Percentiles rank a stretch among this genome's conserved stretches.
These are phyloP conservation scores for Diplodia sapinea DNA, from an alignment of 2,329 filamentous ascomycete genomes.

Conservation along the genomic window DNA sequence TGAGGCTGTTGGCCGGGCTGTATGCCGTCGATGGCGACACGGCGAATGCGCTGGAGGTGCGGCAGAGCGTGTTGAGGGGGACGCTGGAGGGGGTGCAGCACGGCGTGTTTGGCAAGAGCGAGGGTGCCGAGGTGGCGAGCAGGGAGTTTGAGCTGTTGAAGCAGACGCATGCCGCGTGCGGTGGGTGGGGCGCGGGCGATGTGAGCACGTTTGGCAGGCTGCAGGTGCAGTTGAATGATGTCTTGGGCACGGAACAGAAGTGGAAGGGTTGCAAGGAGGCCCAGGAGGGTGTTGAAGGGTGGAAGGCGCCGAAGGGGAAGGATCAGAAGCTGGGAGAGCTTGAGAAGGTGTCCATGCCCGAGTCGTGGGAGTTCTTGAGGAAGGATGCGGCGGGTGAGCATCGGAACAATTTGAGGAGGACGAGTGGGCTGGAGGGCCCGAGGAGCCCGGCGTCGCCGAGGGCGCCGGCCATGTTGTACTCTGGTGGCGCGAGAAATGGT, in stretches of 20 bases:
- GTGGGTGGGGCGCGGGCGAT: slow-evolving; percentile 52
- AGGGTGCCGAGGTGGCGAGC: slow-evolving; percentile 40
- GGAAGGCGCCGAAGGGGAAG: slow-evolving; percentile 3
- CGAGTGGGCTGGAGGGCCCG: neutral
- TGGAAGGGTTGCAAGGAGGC: slow-evolving; percentile 35
- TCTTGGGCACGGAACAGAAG: slow-evolving; percentile 44
- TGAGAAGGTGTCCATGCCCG: neutral
- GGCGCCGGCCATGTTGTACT: neutral
- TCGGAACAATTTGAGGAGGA: slow-evolving; percentile 6
- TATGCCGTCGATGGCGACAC: slow-evolving; percentile 53
- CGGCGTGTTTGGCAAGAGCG: slow-evolving; percentile 34
- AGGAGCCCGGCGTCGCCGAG: neutral
- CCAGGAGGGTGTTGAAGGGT: neutral
- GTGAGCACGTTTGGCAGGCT: slow-evolving; percentile 56
- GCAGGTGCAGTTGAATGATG: slow-evolving; percentile 52
- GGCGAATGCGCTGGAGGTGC: slow-evolving; percentile 39
- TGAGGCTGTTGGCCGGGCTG: slow-evolving; percentile 56
- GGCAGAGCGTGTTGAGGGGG: slow-evolving; percentile 43
- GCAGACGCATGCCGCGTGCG: slow-evolving; percentile 46
- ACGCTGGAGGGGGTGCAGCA: slow-evolving; percentile 38
- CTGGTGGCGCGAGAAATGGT: neutral
- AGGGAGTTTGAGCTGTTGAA: slow-evolving; percentile 43
- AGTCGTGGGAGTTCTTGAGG: neutral
- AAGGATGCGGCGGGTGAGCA: neutral
- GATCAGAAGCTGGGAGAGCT: neutral